These are phyloP conservation scores for Populus davidiana DNA, from an alignment of 345 rosid species.

Conservation along the genomic window DNA sequence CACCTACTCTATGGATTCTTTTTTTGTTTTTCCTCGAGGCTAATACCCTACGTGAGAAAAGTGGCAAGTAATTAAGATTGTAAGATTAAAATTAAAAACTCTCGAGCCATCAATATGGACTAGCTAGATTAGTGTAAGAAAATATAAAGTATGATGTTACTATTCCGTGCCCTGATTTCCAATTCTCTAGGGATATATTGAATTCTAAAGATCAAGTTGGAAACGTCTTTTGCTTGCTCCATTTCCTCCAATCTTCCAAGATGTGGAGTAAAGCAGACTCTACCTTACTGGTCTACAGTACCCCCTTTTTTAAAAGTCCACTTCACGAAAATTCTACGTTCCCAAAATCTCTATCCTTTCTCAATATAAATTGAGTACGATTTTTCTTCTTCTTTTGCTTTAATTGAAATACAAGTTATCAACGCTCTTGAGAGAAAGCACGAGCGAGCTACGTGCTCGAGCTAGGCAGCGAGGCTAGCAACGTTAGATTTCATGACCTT, in stretches of 20 bases:
- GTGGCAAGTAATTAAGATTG: not conserved
- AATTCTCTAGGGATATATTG: not conserved
- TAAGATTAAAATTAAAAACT: not conserved
- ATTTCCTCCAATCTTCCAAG: not conserved
- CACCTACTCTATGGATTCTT: not conserved
- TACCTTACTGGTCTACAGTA: not conserved
- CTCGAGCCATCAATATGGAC: constrained; percentile 13
- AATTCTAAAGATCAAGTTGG: constrained; percentile 6
- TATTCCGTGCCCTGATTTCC: not conserved
- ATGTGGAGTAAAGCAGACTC: not conserved
- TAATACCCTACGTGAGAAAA: not conserved
- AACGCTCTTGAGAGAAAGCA: not conserved
- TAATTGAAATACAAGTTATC: not conserved
- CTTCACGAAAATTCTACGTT: not conserved
- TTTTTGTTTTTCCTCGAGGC: no score
- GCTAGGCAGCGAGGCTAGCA: not conserved
- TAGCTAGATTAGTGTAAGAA: not conserved
- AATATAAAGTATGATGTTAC: not conserved
- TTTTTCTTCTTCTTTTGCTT: not conserved
- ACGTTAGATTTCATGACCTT: no score
- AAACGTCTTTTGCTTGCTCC: not conserved
- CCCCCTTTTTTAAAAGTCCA: not conserved
- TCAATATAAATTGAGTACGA: not conserved
- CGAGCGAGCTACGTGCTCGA: not conserved
- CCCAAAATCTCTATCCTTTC: not conserved